Evolutionary conservation across 805 yeast species (phyloP), one percentile per base, ranked within the genome.

Genomic region (Zygosaccharomyces bailii): DNA sequence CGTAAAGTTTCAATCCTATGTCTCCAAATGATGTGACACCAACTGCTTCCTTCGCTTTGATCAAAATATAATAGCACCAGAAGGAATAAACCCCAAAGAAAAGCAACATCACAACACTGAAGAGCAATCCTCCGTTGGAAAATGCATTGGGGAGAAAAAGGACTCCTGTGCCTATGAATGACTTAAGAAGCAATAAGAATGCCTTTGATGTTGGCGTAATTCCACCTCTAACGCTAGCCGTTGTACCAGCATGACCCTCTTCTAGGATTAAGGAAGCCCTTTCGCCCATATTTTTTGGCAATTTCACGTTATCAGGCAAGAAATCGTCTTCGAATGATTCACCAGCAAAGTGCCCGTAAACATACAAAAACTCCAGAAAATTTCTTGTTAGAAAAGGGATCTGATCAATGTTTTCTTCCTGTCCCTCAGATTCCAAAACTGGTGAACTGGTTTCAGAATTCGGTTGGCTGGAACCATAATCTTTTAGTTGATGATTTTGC

Each of bases 311-410:
- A 19, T 58, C 59, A 67, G 70, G 54, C 46, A 60, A 55, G 43
- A 70, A 76, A 56, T 80, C 89, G 56, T 80, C 84, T 55, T 84
- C 91, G 43, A 85, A 72, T 31, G 81, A 78, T 63, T 85, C 93
- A 59, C 95, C 95, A 2, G 93, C 93, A 65, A 86, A 86, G 68
- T 86, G 91, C 5, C 95, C 95, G 63, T 86, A 86, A 5, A 86
- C 73, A 50, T 85, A 80, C 36, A 86, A 68, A 57, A 86, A 86
- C 61, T 86, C 93, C 53, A 85, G 70, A 51, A 86, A 86, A 61
- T 85, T 86, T 46, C 79, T 74, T 1, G 95, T 80, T 31, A 84
- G 61, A 45, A 80, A 72, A 7, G 80, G 75, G 2, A 71, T 67
- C 36, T 65, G 54, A 4, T 63, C 64, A 32, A 61, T 41, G 14